These are phyloP conservation scores for Suhomyces bokatorum DNA, from an alignment of 1,139 yeast genomes.

Conservation along the genomic window DNA sequence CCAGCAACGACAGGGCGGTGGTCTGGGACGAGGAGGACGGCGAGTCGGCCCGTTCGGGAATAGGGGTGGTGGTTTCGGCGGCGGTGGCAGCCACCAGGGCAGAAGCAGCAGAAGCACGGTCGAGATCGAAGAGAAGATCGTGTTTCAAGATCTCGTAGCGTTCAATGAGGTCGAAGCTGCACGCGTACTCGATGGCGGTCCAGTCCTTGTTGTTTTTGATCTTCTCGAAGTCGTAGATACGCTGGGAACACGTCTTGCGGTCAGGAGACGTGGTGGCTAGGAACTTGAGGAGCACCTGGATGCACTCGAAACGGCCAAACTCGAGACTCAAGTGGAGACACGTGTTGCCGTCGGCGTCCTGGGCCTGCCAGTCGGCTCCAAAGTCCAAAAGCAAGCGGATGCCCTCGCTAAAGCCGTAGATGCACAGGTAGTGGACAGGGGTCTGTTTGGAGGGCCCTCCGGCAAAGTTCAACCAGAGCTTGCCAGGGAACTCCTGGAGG, in stretches of 20 bases:
- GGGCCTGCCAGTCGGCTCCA: constrained; percentile 69
- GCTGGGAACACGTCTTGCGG: constrained; percentile 44
- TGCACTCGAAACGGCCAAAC: constrained; percentile 66
- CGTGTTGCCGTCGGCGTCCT: constrained; percentile 69
- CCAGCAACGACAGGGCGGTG: constrained; percentile 14
- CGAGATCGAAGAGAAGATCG: constrained; percentile 12
- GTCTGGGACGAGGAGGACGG: neutral
- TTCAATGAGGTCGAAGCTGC: constrained; percentile 46
- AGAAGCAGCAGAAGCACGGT: neutral
- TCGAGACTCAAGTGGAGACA: constrained; percentile 82
- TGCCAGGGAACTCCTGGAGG: constrained; percentile 75
- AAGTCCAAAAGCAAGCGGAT: constrained; percentile 69
- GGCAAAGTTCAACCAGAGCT: constrained; percentile 53
- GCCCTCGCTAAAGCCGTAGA: constrained; percentile 68
- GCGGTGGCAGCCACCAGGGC: too few relatives aligned
- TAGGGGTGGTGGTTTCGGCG: neutral
- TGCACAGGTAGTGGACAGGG: constrained; percentile 73
- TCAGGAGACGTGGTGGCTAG: constrained; percentile 18
- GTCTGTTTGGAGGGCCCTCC: constrained; percentile 61
- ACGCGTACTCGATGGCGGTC: constrained; percentile 63
- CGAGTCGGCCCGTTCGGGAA: neutral
- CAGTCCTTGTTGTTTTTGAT: constrained; percentile 64
- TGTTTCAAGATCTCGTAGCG: constrained; percentile 15
- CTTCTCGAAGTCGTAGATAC: constrained; percentile 20
- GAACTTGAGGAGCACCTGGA: constrained; percentile 55